Percentiles rank a stretch among this genome's conserved stretches.
Evolutionary conservation across 1,139 yeast genomes (phyloP).

Genomic region (Candida albicans): DNA sequence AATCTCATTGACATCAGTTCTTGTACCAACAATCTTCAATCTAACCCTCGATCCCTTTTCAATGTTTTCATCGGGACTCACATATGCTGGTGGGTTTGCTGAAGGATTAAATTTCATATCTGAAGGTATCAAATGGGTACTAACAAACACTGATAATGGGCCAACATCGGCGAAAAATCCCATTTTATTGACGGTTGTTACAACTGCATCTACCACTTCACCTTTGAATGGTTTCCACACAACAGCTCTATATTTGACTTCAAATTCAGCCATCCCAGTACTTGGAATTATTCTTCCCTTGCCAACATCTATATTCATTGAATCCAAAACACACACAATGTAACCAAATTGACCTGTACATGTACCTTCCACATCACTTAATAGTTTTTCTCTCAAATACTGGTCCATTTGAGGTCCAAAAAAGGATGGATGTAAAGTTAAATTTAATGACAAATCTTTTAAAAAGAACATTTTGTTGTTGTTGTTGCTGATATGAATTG

Average conservation of each 20-base stretch:
- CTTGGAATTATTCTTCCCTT: conserved; percentile 91
- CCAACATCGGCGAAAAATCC: conserved; percentile 99
- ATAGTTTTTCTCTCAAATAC: conserved; percentile 80
- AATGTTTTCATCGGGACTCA: conserved; percentile 90
- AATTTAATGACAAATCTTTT: conserved; percentile 86
- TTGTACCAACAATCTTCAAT: conserved; percentile 93
- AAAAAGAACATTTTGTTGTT: conserved; percentile 41
- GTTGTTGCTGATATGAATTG: background rate
- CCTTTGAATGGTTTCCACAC: conserved; percentile 99
- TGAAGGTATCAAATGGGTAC: conserved; percentile 91
- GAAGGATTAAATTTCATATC: conserved; percentile 94
- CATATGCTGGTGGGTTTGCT: conserved; percentile 98
- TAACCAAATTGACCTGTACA: conserved; percentile 99
- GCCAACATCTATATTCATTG: conserved; percentile 93
- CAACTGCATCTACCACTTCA: conserved; percentile 96
- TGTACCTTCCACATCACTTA: conserved; percentile 97
- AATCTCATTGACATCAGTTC: conserved; percentile 96
- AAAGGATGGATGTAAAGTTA: conserved; percentile 94
- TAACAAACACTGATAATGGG: conserved; percentile 90
- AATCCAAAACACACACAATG: conserved; percentile 92
- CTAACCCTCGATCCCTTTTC: conserved; percentile 93
- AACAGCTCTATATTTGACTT: conserved; percentile 92
- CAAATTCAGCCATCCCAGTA: conserved; percentile 92
- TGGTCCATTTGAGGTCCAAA: conserved; percentile 98
- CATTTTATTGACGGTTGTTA: conserved; percentile 90